Evolutionary conservation across 2,329 filamentous ascomycete genomes (phyloP), one percentile per base, ranked within the genome.

Genomic region (Laburnicola sp.): DNA sequence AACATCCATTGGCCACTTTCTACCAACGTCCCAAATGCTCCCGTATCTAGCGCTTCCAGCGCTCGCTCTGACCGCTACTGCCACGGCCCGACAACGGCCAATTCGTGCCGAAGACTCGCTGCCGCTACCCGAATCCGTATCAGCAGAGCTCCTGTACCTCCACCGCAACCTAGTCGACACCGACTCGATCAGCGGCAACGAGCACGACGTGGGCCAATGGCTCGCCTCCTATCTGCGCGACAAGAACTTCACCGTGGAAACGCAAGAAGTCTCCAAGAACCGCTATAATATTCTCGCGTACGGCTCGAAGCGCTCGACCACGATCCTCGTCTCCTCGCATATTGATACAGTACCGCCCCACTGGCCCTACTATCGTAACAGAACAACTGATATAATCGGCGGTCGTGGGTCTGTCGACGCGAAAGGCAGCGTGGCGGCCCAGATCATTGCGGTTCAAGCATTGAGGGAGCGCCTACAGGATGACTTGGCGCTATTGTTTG

Each of bases 251-350:
- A 83, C 78, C 0, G 84, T 87, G 28, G 80, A 87, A 60, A 81
- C 78, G 50, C 85, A 88, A 62, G 66, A 77, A 68, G 68, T 76
- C 45, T 70, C 74, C 48, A 57, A 74, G 34, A 68, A 73, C 28
- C 81, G 88, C 36, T 91, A 87, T 77, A 96, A 96, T 64, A 78
- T 96, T 42, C 77, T 92, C 35, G 91, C 91, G 2, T 91, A 82
- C 53, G 73, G 77, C 2, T 69, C 73, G 40, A 71, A 74, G 11
- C 76, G 79, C 32, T 74, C 79, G 7, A 81, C 85, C 1, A 80
- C 79, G 30, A 76, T 89, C 8, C 76, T 91, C n/a, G 73, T 92
- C 1, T 86, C 86, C 1, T 91, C 87, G 50, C 91, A 96, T 70
- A 93, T 96, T 63, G 92, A 97, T 64, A 85, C 82, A 2, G 84